Evolutionary conservation across 108 stramenopile species (phyloP).

Genomic region (Cyclotella sp.): DNA sequence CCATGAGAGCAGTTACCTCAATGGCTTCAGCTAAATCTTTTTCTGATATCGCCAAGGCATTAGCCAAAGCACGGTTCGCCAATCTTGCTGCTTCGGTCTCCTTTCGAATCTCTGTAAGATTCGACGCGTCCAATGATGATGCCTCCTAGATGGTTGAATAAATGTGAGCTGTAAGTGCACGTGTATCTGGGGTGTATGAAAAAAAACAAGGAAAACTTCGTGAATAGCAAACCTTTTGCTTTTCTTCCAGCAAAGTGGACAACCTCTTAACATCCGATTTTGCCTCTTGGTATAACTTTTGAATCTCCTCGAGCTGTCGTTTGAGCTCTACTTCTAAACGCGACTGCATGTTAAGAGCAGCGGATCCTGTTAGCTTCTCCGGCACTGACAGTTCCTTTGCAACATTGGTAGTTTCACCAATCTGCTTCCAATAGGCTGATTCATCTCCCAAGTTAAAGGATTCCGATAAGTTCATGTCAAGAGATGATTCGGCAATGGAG

Average conservation of each 20-base stretch:
- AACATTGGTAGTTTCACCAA: neutral
- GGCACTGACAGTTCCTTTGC: neutral
- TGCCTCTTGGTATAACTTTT: neutral
- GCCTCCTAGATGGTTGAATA: neutral
- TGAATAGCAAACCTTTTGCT: neutral
- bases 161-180: too few relatives aligned
- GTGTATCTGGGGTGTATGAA: too few relatives aligned
- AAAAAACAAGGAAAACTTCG: too few relatives aligned
- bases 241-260: neutral
- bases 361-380: neutral
- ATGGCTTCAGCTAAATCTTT: conserved; percentile 39
- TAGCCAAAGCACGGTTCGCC: conserved; percentile 35
- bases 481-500: conserved; percentile 24
- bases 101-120: conserved; percentile 1
- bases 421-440: conserved; percentile 34
- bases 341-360: neutral
- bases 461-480: conserved; percentile 47
- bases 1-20: conserved; percentile 4
- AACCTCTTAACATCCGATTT: conserved; percentile 9
- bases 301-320: conserved; percentile 9
- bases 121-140: conserved; percentile 1
- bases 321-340: neutral
- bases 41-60: conserved; percentile 38
- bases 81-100: conserved; percentile 31
- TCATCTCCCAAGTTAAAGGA: conserved; percentile 30